phyloP scores from a whole-genome alignment of 257 asterid genomes.

The Echites panduratus region DNA sequence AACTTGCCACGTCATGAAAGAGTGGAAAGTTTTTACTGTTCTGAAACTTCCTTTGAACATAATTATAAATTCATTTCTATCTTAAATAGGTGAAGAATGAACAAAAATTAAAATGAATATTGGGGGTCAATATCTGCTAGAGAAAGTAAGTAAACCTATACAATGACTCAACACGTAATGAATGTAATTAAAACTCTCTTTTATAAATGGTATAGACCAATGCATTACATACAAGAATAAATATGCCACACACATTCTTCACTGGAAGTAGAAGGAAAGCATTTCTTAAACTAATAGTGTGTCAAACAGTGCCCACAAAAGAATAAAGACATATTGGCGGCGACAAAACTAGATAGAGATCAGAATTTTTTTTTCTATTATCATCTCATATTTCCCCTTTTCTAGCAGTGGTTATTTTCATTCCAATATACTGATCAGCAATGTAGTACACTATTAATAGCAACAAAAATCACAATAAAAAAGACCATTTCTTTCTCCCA shows the following conservation, averaged over 20 bases:
- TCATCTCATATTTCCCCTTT: not conserved
- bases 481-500: not conserved
- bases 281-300: not conserved
- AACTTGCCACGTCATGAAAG: not conserved
- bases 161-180: not conserved
- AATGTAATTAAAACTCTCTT: not conserved
- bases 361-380: not conserved
- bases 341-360: not conserved
- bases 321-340: not conserved
- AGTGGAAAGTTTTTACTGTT: not conserved
- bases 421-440: slow-evolving; percentile 3
- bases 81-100: not conserved
- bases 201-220: not conserved
- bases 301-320: not conserved
- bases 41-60: not conserved
- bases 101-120: not conserved
- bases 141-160: not conserved
- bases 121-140: not conserved
- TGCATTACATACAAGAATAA: not conserved
- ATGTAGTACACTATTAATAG: not conserved
- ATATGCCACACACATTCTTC: not conserved
- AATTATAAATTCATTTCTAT: not conserved
- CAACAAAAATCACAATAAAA: not conserved
- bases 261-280: not conserved
- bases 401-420: not conserved